Evolutionary conservation across 257 asterid genomes (phyloP).

Genomic region (Oldenlandia corymbosa): DNA sequence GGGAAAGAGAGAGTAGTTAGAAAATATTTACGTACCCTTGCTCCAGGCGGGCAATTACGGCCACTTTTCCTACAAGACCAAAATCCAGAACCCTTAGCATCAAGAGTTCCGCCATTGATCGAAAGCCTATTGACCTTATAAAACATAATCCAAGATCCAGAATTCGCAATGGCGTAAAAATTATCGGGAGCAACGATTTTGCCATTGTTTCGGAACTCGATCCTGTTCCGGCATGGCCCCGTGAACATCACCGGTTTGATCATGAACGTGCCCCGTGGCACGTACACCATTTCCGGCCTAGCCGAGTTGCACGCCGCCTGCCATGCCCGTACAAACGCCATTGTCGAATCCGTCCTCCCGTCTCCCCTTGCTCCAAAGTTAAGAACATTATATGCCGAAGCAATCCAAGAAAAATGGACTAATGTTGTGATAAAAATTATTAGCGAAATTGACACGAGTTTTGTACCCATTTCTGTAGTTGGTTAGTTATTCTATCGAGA

Average conservation of each 20-base stretch:
- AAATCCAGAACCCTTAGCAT: slow-evolving; percentile 52
- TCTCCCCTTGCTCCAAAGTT: slow-evolving; percentile 63
- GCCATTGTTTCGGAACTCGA: slow-evolving; percentile 45
- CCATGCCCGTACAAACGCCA: slow-evolving; percentile 60
- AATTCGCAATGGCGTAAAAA: slow-evolving; percentile 36
- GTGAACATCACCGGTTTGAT: slow-evolving; percentile 32
- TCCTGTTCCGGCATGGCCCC: slow-evolving; percentile 61
- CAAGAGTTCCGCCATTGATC: slow-evolving; percentile 54
- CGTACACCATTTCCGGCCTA: slow-evolving; percentile 43
- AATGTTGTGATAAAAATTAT: slow-evolving; percentile 13
- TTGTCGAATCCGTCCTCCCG: slow-evolving; percentile 62
- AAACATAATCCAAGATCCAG: slow-evolving; percentile 57
- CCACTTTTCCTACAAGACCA: slow-evolving; percentile 48
- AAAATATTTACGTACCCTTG: slow-evolving; percentile 70
- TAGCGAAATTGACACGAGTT: slow-evolving; percentile 1
- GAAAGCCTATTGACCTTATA: slow-evolving; percentile 51
- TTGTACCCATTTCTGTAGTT: slow-evolving; percentile 16
- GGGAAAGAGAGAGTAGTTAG: too few species aligned
- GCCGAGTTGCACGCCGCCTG: slow-evolving; percentile 56
- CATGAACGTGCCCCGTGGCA: slow-evolving; percentile 52
- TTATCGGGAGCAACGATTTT: slow-evolving; percentile 56
- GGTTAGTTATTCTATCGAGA: background rate
- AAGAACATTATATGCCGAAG: slow-evolving; percentile 48
- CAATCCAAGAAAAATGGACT: slow-evolving; percentile 9
- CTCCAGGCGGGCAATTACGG: slow-evolving; percentile 50